Evolutionary conservation across 352 stramenopile species (phyloP), one percentile per base, ranked within the genome.

Genomic region (Pythium dissimile): DNA sequence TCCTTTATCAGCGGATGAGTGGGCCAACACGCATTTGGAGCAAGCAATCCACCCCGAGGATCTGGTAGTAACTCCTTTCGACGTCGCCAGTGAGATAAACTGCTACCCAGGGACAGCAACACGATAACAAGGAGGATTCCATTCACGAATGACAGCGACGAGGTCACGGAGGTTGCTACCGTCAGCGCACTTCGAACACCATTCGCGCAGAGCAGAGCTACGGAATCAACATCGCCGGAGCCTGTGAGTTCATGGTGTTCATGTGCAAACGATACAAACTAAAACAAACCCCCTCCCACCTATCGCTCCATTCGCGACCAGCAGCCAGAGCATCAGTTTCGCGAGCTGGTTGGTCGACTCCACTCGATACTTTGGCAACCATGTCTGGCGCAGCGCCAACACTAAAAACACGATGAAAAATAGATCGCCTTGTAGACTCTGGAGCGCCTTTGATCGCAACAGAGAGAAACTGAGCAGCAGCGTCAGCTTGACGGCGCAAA

Each of bases 151-250:
- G 42, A 59, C 12, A 90, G 37, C 5, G 67, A 79, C 13, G 69
- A 51, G 10, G 64, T 73, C 56, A 87, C 69, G 4, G 75, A 70
- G 5, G 80, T 86, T 18, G 77, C 67, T 0, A 90, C 80, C 7
- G 77, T 90, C 12, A 90, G 66, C 10, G 77, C 77, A 31, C 77
- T 90, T 7, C 71, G 67, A 0, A 88, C 76, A 13, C 67, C 68
- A 59, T 80, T 87, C 16, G 80, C 65, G 39, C 69, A 86, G 23
- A 90, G 39, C 5, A 86, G 44, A 0, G 74, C 80, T 89, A 38
- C 8, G 15, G 15, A 24, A 65, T n/a, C n/a, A n/a, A n/a, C n/a
- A n/a, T n/a, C n/a, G n/a, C n/a, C 3, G 21, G 24, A 34, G 0
- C 37, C 8, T 10, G 39, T 28, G 39, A 46, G 39, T 10, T 5